Evolutionary conservation across 805 yeast species (phyloP).

Genomic region (Kluyveromyces siamensis): DNA sequence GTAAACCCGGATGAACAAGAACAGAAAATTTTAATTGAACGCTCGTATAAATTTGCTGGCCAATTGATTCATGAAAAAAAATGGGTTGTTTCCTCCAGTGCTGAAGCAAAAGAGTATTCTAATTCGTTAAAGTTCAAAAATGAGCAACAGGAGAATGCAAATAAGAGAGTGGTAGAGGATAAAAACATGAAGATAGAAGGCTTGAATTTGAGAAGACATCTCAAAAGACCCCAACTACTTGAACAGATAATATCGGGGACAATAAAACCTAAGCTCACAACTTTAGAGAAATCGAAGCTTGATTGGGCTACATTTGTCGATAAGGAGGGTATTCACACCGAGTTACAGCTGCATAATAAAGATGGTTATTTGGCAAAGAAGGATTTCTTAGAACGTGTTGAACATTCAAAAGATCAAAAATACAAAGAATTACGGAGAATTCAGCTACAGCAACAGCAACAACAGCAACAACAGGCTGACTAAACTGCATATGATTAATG

Average conservation of each 20-base stretch:
- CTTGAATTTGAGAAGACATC: constrained; percentile 41
- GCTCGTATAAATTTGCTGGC: constrained; percentile 87
- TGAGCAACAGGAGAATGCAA: constrained; percentile 12
- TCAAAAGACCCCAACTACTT: constrained; percentile 66
- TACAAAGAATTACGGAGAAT: constrained; percentile 32
- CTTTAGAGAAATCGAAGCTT: constrained; percentile 83
- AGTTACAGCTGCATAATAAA: constrained; percentile 69
- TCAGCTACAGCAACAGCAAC: constrained; percentile 23
- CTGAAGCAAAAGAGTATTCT: constrained; percentile 79
- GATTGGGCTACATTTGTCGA: constrained; percentile 97
- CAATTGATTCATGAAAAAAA: constrained; percentile 69
- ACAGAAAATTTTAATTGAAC: constrained; percentile 58
- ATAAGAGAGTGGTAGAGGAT: constrained; percentile 3
- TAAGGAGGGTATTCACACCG: constrained; percentile 74
- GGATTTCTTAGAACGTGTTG: constrained; percentile 76
- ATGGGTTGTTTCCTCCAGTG: constrained; percentile 65
- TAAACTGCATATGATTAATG: background rate
- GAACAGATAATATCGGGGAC: constrained; percentile 66
- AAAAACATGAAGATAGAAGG: constrained; percentile 10
- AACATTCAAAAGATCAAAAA: constrained; percentile 32
- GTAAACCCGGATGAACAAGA: constrained; percentile 13
- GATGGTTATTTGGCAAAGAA: constrained; percentile 89
- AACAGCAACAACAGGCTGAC: constrained; percentile 3
- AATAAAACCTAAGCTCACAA: constrained; percentile 72
- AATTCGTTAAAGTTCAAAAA: constrained; percentile 39